Conservation (phyloP, 805 yeast species). For the Jamesozyma lodderae region DNA sequence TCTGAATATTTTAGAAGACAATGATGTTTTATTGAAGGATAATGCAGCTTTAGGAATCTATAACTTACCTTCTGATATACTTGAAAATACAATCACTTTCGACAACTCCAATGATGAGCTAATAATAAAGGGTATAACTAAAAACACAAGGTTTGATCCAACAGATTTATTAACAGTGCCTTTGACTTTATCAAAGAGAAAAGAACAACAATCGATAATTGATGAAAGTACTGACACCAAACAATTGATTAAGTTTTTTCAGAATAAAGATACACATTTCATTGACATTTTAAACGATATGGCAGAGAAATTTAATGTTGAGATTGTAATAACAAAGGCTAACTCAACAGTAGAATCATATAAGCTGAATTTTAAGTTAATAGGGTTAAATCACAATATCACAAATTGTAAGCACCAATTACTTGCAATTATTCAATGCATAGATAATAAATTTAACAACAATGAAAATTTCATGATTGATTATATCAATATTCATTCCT, state of each 20-base stretch:
- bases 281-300: conserved; percentile 2
- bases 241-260: not conserved
- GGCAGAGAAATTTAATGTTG: conserved; percentile 2
- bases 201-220: not conserved
- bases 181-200: not conserved
- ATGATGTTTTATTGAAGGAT: no score
- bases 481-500: conserved; percentile 15
- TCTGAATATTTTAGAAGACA: no score
- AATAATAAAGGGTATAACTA: not conserved
- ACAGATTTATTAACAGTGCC: not conserved
- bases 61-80: not conserved
- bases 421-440: conserved; percentile 10
- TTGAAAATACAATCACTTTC: not conserved
- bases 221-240: not conserved
- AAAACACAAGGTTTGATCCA: not conserved
- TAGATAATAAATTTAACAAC: conserved; percentile 2
- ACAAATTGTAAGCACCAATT: conserved; percentile 13
- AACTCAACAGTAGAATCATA: not conserved
- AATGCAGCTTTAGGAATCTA: conserved; percentile 17
- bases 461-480: conserved; percentile 11
- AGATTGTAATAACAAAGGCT: conserved; percentile 1
- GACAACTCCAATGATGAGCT: not conserved
- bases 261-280: not conserved
- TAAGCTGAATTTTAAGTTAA: conserved; percentile 4
- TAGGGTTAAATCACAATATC: conserved; percentile 17